Conservation (phyloP, 1,284 basidiomycete genomes). For the Microbotryomycetes sp. region DNA sequence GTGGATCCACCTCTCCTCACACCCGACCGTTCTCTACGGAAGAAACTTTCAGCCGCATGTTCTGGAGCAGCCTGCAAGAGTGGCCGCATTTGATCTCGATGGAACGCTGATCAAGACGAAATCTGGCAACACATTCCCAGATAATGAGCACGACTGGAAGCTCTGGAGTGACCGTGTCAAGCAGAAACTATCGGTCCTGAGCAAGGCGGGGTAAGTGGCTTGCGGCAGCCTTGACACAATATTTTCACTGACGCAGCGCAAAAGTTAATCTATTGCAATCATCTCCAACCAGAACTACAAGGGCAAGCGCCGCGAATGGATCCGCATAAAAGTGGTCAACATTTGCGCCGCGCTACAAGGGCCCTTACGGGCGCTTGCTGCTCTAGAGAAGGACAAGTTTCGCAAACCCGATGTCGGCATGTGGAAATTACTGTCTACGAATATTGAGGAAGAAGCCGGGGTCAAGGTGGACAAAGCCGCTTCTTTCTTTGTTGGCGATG, state of each 20-base stretch:
- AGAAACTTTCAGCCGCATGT: background rate
- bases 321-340: constrained; percentile 28
- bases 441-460: background rate
- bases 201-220: constrained; percentile 53
- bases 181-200: constrained; percentile 53
- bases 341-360: constrained; percentile 58
- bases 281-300: constrained; percentile 3
- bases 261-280: constrained; percentile 59
- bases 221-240: constrained; percentile 29
- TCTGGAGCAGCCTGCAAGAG: background rate
- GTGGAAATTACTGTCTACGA: background rate
- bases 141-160: constrained; percentile 53
- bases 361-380: constrained; percentile 44
- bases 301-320: background rate
- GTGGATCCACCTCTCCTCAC: background rate
- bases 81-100: constrained; percentile 48
- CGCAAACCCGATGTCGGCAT: constrained; percentile 53
- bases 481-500: constrained; percentile 81
- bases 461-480: constrained; percentile 53
- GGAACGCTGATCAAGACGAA: constrained; percentile 69
- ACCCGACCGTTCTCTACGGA: background rate
- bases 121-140: constrained; percentile 47
- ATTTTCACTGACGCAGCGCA: constrained; percentile 56
- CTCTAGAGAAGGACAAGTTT: background rate
- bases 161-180: constrained; percentile 73